Base-by-base conservation (phyloP, 495 filamentous ascomycete genomes). In the Hypoxylon intermedium region DNA sequence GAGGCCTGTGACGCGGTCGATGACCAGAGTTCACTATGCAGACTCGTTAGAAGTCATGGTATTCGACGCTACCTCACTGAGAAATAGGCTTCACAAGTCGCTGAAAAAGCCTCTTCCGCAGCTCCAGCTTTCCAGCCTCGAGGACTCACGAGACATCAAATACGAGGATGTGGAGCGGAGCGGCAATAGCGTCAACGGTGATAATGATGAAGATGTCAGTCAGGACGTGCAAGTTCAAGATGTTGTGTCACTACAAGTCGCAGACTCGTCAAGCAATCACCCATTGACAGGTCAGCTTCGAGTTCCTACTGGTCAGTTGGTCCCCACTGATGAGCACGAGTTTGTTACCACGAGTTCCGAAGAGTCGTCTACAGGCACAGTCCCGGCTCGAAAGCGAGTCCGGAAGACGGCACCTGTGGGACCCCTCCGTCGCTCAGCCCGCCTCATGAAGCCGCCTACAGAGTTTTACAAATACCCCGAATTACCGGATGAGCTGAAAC, bases 401-500 rank as follows among this genome's bases (percentile, higher is more conserved):
- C 16, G 21, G 20, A 60, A 20, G 40, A 13, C 16, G 12, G 19
- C 3, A 6, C 11, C 12, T 28, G 11, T 30, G 1, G 5, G 11
- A 30, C 24, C 31, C 3, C 30, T 48, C 11, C 68, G 68, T 19
- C 65, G 68, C 9, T 71, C 68, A 9, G 40, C 59, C 9, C 62
- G 68, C 5, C 26, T 69, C 2, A 30, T 40, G 21, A 71, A 69
- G 50, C 68, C 68, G 4, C 57, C 67, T 19, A 63, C 59, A 5
- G 51, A 59, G 13, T 71, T 71, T 40, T 53, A 54, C 24, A 63
- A 57, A 18, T 71, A 50, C 45, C 11, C 31, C 0, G 26, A 59
- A 3, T 56, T 71, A 2, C 68, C 68, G 0, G 0, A n/a, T 2
- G 68, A 71, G 42, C 56, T 71, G 9, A 36, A 69, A 45, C 51